These are phyloP conservation scores for Xylaria acuta DNA, from an alignment of 495 filamentous ascomycete genomes.

Conservation along the genomic window DNA sequence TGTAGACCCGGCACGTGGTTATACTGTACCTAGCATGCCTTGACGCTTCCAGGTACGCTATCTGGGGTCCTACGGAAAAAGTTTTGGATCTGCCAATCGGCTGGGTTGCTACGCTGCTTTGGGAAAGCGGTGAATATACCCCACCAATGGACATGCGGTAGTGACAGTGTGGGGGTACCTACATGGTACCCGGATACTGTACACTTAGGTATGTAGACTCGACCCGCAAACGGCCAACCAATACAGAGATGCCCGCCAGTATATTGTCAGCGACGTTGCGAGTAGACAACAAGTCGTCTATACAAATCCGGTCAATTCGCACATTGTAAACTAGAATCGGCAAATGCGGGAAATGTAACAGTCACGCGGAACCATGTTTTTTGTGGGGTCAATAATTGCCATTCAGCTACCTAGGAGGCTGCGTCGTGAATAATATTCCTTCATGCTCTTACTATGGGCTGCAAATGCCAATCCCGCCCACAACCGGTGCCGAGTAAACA, in stretches of 20 bases:
- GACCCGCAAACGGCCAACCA: no score
- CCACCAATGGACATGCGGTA: conserved; percentile 14
- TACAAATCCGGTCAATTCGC: background rate
- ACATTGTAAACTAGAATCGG: background rate
- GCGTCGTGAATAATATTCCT: conserved; percentile 30
- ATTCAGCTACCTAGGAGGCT: conserved; percentile 26
- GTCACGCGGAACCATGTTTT: background rate
- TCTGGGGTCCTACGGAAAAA: conserved; percentile 9
- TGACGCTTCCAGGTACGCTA: background rate
- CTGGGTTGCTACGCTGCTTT: conserved; percentile 18
- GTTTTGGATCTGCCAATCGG: conserved; percentile 33
- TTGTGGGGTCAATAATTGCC: conserved; percentile 19
- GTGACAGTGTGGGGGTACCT: background rate
- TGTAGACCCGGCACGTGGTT: background rate
- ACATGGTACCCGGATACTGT: no score
- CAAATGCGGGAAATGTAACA: background rate
- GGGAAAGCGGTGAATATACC: conserved; percentile 39
- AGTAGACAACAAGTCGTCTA: background rate
- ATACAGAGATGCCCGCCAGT: no score
- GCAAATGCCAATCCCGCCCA: conserved; percentile 12
- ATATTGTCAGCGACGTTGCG: background rate
- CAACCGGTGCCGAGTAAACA: conserved; percentile 35
- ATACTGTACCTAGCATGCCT: background rate
- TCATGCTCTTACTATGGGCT: conserved; percentile 18
- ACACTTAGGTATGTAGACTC: no score